Base-by-base conservation (phyloP, 208 protist species). In the Wallacemonas collosoma region DNA sequence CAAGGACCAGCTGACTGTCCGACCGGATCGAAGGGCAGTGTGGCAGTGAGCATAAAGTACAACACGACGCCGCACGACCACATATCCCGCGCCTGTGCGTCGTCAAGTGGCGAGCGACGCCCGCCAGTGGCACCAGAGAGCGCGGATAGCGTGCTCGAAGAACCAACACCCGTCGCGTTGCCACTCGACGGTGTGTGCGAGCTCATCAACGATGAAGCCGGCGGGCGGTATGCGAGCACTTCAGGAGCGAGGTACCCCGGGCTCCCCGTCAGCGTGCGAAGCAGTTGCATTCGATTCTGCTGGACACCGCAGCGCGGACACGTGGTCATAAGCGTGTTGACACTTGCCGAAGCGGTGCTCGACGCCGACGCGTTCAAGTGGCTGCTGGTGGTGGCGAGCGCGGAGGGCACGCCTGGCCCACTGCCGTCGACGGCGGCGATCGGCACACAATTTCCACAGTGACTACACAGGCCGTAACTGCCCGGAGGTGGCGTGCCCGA, bases 11-110 rank as follows among this genome's bases (percentile, higher is more conserved):
- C 81, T 4, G 47, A 58, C 44, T 77, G 53, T 6, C 68, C 63
- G 36, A 70, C 54, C 8, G 85, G 64, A 66, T 90, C 96, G 62
- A 98, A 97, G 7, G 94, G 92, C 14, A 94, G 72, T 0, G 83
- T 77, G 38, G 86, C 91, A 12, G 90, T 80, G 36, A 98, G 66
- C 91, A 98, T 96, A 75, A 95, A 86, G 71, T 95, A 98, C 0
- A 98, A 69, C 17, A 98, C 71, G 12, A 97, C 91, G 41, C 97
- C 97, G 48, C 91, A 93, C 11, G 84, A 84, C 97, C 97, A 99
- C 86, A 95, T 97, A 77, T 99, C 97, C 2, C 95, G 89, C 11
- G 89, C 82, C 68, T 94, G 89, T 47, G 90, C 94, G 12, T 92
- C 88, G 1, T 4, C 60, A 72, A 97, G 88, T 38, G 70, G 86